These are phyloP conservation scores for Tirmania nivea DNA, from an alignment of 495 filamentous ascomycete species.

Conservation along the genomic window DNA sequence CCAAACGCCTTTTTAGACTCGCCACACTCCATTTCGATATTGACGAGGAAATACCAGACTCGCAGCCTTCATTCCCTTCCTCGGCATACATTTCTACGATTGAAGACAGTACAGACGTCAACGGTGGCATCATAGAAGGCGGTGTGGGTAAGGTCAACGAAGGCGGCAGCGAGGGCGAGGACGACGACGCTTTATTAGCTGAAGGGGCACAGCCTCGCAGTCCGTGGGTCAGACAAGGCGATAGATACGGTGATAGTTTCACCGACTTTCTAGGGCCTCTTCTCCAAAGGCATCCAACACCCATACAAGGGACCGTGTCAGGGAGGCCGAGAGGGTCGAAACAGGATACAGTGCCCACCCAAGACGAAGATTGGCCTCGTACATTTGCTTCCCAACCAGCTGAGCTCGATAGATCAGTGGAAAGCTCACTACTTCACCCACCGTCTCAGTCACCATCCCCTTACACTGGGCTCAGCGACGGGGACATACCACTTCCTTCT, in stretches of 20 bases:
- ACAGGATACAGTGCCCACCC: not conserved
- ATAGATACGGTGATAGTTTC: not conserved
- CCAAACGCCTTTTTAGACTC: no score
- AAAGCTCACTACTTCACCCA: not conserved
- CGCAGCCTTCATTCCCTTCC: not conserved
- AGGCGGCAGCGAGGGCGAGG: not conserved
- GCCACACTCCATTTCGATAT: not conserved
- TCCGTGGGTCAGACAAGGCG: not conserved
- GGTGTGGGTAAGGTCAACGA: not conserved
- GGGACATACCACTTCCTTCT: not conserved
- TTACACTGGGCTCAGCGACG: not conserved
- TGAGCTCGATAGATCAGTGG: no score
- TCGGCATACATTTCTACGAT: not conserved
- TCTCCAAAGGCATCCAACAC: not conserved
- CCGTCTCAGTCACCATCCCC: not conserved
- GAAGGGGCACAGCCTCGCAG: not conserved
- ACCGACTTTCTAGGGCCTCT: not conserved
- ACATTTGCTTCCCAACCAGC: not conserved
- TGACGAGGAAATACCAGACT: not conserved
- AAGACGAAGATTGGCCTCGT: not conserved
- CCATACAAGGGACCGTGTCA: not conserved
- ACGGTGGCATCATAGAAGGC: not conserved
- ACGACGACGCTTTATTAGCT: not conserved
- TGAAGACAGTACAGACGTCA: not conserved
- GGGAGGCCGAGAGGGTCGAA: not conserved